Percentiles rank a stretch among this genome's conserved stretches.
Evolutionary conservation across 192 early-diverging fungal species (phyloP).

Genomic region (Backusella australiensis): DNA sequence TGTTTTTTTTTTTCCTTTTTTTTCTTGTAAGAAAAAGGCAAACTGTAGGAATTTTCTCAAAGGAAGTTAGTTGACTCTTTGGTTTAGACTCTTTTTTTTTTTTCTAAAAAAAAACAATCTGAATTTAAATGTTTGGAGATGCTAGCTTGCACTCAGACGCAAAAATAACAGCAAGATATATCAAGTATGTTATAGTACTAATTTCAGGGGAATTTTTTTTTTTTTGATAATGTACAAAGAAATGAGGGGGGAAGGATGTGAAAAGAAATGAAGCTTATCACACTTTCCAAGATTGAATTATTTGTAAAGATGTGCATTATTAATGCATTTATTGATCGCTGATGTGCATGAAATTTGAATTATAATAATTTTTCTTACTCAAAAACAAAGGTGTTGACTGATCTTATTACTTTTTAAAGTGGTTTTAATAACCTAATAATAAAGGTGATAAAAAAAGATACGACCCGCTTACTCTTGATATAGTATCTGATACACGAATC

Average conservation of each 20-base stretch:
- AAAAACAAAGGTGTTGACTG: background rate
- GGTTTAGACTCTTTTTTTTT: background rate
- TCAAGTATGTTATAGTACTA: background rate
- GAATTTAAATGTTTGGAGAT: background rate
- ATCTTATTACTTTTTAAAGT: background rate
- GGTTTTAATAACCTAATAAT: background rate
- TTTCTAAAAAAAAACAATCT: background rate
- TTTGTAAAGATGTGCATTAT: background rate
- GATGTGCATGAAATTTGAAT: background rate
- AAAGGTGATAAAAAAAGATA: background rate
- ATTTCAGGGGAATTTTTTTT: background rate
- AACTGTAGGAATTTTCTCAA: background rate
- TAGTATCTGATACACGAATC: background rate
- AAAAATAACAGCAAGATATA: background rate
- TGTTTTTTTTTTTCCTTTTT: background rate
- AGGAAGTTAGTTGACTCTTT: background rate
- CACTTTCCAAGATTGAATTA: background rate
- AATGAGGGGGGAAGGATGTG: background rate
- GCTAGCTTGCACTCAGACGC: background rate
- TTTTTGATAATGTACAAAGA: background rate
- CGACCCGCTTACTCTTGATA: background rate
- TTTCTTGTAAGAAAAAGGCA: background rate
- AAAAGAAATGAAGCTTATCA: background rate
- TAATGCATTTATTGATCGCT: background rate
- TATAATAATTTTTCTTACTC: background rate